These are phyloP conservation scores for Aspergillus novoparasiticus DNA, from an alignment of 2,329 filamentous ascomycete genomes.

Conservation along the genomic window DNA sequence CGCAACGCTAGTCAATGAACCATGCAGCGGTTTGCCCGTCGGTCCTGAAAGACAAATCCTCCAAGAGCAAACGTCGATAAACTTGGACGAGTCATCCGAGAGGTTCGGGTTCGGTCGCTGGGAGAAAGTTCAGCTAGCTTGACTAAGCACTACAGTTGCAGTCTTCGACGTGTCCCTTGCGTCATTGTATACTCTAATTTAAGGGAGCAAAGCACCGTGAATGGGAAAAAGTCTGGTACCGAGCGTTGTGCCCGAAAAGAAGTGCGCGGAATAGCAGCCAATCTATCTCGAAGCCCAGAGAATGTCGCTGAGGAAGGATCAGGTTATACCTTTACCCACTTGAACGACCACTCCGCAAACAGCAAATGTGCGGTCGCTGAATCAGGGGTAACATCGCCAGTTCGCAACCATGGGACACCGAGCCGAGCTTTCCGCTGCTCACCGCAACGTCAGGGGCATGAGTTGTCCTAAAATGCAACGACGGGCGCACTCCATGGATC, in stretches of 20 bases:
- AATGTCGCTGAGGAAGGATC: background rate
- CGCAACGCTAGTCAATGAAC: background rate
- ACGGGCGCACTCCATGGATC: background rate
- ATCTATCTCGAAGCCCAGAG: background rate
- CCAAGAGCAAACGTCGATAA: background rate
- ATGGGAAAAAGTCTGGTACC: background rate
- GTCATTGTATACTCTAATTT: background rate
- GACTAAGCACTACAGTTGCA: background rate
- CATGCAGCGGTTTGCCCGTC: background rate
- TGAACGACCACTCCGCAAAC: slow-evolving; percentile 2
- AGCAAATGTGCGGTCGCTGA: background rate
- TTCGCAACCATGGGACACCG: slow-evolving; percentile 19
- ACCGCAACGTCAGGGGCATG: slow-evolving; percentile 14
- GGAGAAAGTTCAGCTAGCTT: background rate
- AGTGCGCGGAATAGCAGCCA: background rate
- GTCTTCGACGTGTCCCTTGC: background rate
- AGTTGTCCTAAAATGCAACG: slow-evolving; percentile 3
- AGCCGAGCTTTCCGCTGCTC: slow-evolving; percentile 24
- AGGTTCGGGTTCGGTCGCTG: background rate
- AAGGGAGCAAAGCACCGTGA: background rate
- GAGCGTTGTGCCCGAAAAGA: background rate
- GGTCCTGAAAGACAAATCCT: background rate
- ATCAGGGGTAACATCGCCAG: slow-evolving; percentile 14
- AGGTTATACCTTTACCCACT: slow-evolving; percentile 3
- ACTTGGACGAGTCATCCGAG: background rate